These are phyloP conservation scores for Wickerhamomyces bovis DNA, from an alignment of 805 yeast genomes.

Conservation along the genomic window DNA sequence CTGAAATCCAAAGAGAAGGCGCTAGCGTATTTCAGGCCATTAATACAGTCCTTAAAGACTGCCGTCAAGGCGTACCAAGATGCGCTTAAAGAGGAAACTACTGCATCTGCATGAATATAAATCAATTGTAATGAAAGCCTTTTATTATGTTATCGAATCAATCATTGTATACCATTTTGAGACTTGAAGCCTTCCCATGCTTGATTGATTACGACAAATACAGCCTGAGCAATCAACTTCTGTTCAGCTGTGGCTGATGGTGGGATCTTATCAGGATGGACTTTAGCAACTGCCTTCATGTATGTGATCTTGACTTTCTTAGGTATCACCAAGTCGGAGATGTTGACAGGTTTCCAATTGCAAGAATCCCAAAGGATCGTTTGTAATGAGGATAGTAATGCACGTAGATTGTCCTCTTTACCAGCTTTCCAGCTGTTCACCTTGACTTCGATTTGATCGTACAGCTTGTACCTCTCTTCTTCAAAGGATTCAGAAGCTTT, in stretches of 20 bases:
- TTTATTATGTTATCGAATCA: neutral
- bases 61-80: slow-evolving; percentile 43
- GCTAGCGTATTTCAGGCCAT: slow-evolving; percentile 35
- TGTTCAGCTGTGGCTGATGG: slow-evolving; percentile 55
- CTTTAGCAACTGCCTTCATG: slow-evolving; percentile 84
- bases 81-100: slow-evolving; percentile 21
- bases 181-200: slow-evolving; percentile 85
- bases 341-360: slow-evolving; percentile 59
- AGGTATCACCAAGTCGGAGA: slow-evolving; percentile 78
- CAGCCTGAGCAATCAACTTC: slow-evolving; percentile 80
- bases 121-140: neutral
- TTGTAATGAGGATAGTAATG: slow-evolving; percentile 64
- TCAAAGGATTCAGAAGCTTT: slow-evolving; percentile 42
- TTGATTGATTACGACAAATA: slow-evolving; percentile 74
- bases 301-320: slow-evolving; percentile 83
- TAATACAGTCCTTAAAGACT: slow-evolving; percentile 36
- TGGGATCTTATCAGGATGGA: slow-evolving; percentile 82
- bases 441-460: slow-evolving; percentile 54
- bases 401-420: slow-evolving; percentile 76
- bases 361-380: slow-evolving; percentile 59
- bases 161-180: slow-evolving; percentile 40
- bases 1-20: slow-evolving; percentile 24
- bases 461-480: slow-evolving; percentile 50
- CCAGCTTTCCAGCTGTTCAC: slow-evolving; percentile 63
- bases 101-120: neutral